These are phyloP conservation scores for Lithospermum erythrorhizon DNA, from an alignment of 257 asterid genomes.

Conservation along the genomic window DNA sequence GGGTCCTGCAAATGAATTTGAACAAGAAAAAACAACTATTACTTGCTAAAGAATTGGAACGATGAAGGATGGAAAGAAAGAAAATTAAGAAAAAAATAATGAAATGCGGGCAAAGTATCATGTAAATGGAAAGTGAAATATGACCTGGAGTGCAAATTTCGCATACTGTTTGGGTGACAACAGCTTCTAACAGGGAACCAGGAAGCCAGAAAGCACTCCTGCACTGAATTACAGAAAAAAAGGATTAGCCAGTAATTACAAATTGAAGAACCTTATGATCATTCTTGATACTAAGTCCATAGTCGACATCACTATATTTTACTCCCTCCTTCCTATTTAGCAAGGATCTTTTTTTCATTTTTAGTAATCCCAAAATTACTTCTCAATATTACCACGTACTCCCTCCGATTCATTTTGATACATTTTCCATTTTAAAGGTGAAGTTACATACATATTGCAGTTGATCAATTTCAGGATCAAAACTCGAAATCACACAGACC, in stretches of 20 bases:
- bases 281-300: background rate
- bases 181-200: constrained; percentile 73
- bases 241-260: constrained; percentile 7
- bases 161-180: constrained; percentile 56
- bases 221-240: constrained; percentile 46
- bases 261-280: background rate
- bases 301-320: background rate
- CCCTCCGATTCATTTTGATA: no score
- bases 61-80: background rate
- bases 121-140: constrained; percentile 4
- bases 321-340: no score
- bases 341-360: no score
- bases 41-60: constrained; percentile 2
- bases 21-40: constrained; percentile 9
- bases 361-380: no score
- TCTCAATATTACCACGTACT: no score
- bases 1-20: constrained; percentile 46
- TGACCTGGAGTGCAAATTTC: constrained; percentile 80
- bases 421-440: no score
- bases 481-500: background rate
- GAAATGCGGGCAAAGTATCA: background rate
- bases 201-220: constrained; percentile 96
- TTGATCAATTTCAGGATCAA: no score
- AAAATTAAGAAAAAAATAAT: constrained; percentile 1
- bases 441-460: no score